These are phyloP conservation scores for Sambucus nigra DNA, from an alignment of 129 eudicot genomes.

Conservation along the genomic window DNA sequence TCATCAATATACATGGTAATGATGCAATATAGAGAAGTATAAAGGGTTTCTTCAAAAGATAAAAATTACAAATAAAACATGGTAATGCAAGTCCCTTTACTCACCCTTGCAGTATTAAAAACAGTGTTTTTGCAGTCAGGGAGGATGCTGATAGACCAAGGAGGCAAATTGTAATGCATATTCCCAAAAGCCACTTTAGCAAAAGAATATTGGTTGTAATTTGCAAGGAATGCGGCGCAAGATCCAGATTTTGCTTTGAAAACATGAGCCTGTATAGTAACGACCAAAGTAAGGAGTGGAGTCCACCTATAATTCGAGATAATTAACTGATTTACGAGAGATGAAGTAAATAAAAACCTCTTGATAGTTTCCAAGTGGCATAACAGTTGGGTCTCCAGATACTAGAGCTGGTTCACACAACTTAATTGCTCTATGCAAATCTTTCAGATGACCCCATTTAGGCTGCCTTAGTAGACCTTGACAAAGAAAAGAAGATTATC, in stretches of 20 bases:
- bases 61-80: not conserved
- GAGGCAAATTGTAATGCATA: conserved; percentile 81
- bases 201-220: conserved; percentile 52
- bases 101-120: conserved; percentile 96
- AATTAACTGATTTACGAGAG: conserved; percentile 1
- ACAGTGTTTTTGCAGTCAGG: conserved; percentile 97
- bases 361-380: conserved; percentile 71
- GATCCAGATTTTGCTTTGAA: conserved; percentile 61
- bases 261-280: conserved; percentile 62
- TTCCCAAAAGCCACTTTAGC: conserved; percentile 62
- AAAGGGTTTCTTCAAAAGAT: not conserved
- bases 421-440: conserved; percentile 91
- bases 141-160: conserved; percentile 98
- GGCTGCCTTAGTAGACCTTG: conserved; percentile 85
- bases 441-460: conserved; percentile 98
- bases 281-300: not conserved
- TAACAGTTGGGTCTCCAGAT: conserved; percentile 51
- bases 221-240: conserved; percentile 96
- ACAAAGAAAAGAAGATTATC: conserved; percentile 5
- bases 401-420: conserved; percentile 90
- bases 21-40: not conserved
- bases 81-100: conserved; percentile 15
- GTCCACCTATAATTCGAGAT: conserved; percentile 1
- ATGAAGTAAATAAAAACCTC: conserved; percentile 39
- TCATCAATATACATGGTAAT: too few species aligned